These are phyloP conservation scores for Bruguiera hainesii DNA, from an alignment of 441 rosid genomes.

Conservation along the genomic window DNA sequence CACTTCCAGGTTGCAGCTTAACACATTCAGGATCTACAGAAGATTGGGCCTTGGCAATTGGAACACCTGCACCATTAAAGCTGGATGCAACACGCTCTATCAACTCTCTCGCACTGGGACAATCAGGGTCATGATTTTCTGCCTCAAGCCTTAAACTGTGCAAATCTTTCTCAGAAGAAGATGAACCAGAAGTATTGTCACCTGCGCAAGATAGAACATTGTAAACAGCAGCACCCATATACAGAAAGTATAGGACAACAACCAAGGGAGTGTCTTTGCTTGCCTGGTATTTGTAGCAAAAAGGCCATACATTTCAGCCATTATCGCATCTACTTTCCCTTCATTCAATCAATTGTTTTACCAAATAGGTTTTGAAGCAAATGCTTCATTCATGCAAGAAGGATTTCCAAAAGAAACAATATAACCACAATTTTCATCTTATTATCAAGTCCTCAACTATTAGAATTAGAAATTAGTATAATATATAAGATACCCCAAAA, in stretches of 20 bases:
- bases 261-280: background rate
- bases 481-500: too few species aligned
- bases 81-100: constrained; percentile 53
- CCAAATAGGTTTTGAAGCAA: too few species aligned
- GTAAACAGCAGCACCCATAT: background rate
- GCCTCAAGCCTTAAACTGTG: constrained; percentile 39
- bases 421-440: too few species aligned
- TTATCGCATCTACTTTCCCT: too few species aligned
- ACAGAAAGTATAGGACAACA: constrained; percentile 9
- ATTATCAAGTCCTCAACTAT: too few species aligned
- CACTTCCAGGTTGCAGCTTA: constrained; percentile 59
- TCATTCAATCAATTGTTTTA: too few species aligned
- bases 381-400: too few species aligned
- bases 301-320: background rate
- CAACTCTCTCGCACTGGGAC: constrained; percentile 41
- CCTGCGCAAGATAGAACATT: constrained; percentile 30
- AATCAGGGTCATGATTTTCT: constrained; percentile 37
- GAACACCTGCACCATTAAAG: constrained; percentile 42
- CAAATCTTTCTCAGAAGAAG: constrained; percentile 39
- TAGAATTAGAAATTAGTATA: too few species aligned
- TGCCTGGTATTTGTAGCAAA: constrained; percentile 7
- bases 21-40: constrained; percentile 60
- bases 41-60: constrained; percentile 61
- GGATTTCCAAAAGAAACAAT: too few species aligned
- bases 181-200: constrained; percentile 42